Evolutionary conservation across 2,329 filamentous ascomycete species (phyloP).

Genomic region (Penicillium sp.): DNA sequence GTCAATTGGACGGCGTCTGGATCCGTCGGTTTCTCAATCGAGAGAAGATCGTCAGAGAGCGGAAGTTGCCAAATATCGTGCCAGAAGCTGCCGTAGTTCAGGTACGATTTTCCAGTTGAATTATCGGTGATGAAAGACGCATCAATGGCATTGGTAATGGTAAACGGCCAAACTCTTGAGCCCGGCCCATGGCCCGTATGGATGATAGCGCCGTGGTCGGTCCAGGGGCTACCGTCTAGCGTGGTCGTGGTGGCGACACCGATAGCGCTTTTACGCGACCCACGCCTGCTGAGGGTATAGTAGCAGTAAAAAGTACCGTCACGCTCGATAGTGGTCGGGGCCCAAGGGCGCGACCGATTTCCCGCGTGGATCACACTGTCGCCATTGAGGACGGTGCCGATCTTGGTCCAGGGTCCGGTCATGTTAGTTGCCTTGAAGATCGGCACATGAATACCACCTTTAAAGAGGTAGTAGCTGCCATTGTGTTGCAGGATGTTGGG

Average conservation of each 20-base stretch:
- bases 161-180: constrained; percentile 32
- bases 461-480: constrained; percentile 35
- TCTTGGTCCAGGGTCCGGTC: constrained; percentile 32
- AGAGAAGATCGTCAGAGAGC: constrained; percentile 30
- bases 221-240: constrained; percentile 29
- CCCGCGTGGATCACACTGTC: constrained; percentile 31
- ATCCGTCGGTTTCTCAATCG: constrained; percentile 20
- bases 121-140: constrained; percentile 31
- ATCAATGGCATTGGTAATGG: constrained; percentile 39
- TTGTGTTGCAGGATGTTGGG: constrained; percentile 33
- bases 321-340: constrained; percentile 32
- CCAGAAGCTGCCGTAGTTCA: constrained; percentile 39
- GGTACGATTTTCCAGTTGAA: constrained; percentile 25
- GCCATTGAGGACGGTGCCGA: constrained; percentile 32
- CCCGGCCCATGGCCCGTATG: constrained; percentile 28
- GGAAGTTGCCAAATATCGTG: constrained; percentile 37
- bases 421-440: constrained; percentile 27
- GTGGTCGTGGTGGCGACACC: constrained; percentile 33
- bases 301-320: constrained; percentile 38
- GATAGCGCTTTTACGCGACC: constrained; percentile 35
- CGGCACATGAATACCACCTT: constrained; percentile 29
- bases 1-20: constrained; percentile 31
- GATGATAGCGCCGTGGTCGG: constrained; percentile 36
- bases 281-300: constrained; percentile 32
- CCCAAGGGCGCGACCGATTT: constrained; percentile 35